Base-by-base conservation (phyloP, 495 filamentous ascomycete genomes). In the Lentithecium fluviatile region DNA sequence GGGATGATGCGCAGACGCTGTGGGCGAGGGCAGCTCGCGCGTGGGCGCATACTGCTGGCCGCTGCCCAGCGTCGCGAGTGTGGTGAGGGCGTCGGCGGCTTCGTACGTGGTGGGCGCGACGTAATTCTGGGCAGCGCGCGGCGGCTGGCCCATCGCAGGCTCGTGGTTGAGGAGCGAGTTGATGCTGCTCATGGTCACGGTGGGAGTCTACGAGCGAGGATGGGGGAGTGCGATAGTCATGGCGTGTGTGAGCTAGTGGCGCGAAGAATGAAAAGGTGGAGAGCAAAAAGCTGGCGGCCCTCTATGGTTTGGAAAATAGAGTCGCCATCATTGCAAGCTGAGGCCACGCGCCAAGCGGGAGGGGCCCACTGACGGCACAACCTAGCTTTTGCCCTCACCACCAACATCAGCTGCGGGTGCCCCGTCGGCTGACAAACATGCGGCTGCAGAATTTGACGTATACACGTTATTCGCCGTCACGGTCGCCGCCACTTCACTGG, bases 1-100 rank as follows among this genome's bases (percentile, higher is more conserved):
- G 4, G 53, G 65, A 4, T 40, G 49, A 7, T 62, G 69, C 1
- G 56, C 43, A 38, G 47, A 69, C 13, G 46, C 32, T 6, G 56
- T 61, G 23, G 54, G 57, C 12, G 66, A 63, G 19, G 53, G 56
- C 42, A 46, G 56, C 19, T 68, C 50, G 47, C 51, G 62, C 36
- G 52, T 42, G 11, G 60, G 62, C 38, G 54, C 51, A 45, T 56
- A 60, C 34, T 56, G 60, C 45, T 57, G 52, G 40, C 37, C 58
- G 52, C 51, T 54, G 34, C 48, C 56, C 24, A 49, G 38, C n/a
- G 51, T 55, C n/a, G 69, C 59, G 8, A 73, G 64, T 6, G 68
- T 51, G 11, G 73, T 66, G 17, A 75, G 51, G 29, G 71, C 71
- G 45, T 69, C 57, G 11, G 69, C 69, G n/a, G 71, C 71, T 36